Base-by-base conservation (phyloP, 106 monocot species). In the Dendrobium officinale region DNA sequence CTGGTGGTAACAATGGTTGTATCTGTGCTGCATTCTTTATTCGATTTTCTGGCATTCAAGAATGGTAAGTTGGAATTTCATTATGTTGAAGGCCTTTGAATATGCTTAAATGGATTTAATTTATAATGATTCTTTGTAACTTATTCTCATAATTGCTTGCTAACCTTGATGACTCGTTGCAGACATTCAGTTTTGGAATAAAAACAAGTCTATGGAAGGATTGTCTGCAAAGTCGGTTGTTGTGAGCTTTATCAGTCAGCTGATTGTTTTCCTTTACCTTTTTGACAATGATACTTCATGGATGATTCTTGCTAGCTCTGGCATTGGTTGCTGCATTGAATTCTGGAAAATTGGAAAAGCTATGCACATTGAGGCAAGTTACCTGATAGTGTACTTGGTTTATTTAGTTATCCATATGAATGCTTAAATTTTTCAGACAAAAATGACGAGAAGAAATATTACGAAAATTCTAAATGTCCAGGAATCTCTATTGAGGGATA, bases 131-230 rank as follows among this genome's bases (percentile, higher is more conserved):
- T 55, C 20, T 27, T 29, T 81, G 16, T 75, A 75, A 42, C 55
- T 20, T 66, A 68, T 59, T 59, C 15, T 6, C 56, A 17, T 0
- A 74, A 44, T 61, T 6, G n/a, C 59, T 58, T 16, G 44, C 40
- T 76, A 45, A 45, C 17, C 75, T 66, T 48, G 17, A 68, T 77
- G 22, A 15, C 27, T 43, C 64, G 16, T 43, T 90, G 51, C 83
- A 98, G 97, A 98, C 89, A 98, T 98, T 82, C 97, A 98, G 49
- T 98, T 98, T 87, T 98, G 97, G 97, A 98, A 98, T 80, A 98
- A 98, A 75, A 98, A 98, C 78, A 98, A 98, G 75, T 98, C 97
- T 16, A 98, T 98, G 97, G 97, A 98, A 82, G 97, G 97, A 54
- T 80, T 98, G 59, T 98, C 97, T 86, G 97, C 97, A 80, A 98